These are phyloP conservation scores for Fusarium redolens DNA, from an alignment of 2,329 filamentous ascomycete species.

Conservation along the genomic window DNA sequence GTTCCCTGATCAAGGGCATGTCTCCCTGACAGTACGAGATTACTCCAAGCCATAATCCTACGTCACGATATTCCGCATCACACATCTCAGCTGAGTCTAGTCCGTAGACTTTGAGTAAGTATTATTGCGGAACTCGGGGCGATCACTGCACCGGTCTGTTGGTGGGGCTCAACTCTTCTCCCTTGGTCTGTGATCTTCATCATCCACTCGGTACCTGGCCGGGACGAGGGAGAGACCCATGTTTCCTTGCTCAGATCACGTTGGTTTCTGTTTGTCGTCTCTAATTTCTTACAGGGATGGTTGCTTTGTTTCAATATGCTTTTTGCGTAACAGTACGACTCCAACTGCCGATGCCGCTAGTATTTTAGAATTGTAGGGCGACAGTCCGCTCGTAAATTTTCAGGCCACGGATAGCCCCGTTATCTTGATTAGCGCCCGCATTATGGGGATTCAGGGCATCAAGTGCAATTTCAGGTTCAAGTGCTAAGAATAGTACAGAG, in stretches of 20 bases:
- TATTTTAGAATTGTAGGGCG: neutral
- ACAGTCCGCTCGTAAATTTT: neutral
- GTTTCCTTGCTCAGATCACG: slow-evolving; percentile 5
- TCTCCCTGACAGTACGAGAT: neutral
- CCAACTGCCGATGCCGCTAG: neutral
- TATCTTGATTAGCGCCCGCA: neutral
- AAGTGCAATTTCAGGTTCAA: neutral
- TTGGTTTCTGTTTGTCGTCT: neutral
- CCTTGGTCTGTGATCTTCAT: neutral
- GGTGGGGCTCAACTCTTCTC: neutral
- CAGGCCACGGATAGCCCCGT: neutral
- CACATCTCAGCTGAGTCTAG: neutral
- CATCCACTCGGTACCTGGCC: neutral
- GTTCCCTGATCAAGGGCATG: neutral
- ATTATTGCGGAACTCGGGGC: neutral
- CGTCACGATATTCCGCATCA: neutral
- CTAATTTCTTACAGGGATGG: neutral
- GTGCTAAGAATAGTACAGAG: neutral
- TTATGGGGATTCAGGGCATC: neutral
- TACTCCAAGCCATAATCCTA: neutral
- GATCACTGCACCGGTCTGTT: slow-evolving; percentile 4
- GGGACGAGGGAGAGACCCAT: neutral
- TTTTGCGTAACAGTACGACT: neutral
- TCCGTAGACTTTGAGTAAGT: neutral
- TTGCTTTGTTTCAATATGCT: neutral